Percentiles rank a stretch among this genome's conserved stretches.
These are phyloP conservation scores for Penicillium malachiteum DNA, from an alignment of 495 filamentous ascomycete species.

Conservation along the genomic window DNA sequence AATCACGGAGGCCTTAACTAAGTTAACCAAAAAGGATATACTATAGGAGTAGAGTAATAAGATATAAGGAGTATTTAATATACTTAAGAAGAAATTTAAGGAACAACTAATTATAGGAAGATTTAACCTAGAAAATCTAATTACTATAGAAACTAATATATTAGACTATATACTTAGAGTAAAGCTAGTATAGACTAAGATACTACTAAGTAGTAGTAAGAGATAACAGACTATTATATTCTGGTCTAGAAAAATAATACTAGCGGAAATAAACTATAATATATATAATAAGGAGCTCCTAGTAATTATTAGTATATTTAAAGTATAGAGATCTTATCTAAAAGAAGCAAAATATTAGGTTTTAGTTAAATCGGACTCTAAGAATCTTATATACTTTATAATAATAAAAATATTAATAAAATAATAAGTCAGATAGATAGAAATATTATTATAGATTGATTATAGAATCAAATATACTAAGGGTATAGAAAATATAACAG, in stretches of 20 bases:
- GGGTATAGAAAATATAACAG: constrained; percentile 14
- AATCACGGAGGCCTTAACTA: background rate
- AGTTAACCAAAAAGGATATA: constrained; percentile 10
- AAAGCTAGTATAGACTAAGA: no score
- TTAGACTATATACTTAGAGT: constrained; percentile 7
- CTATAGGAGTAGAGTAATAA: constrained; percentile 7
- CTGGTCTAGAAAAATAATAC: constrained; percentile 22
- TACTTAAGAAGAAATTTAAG: constrained; percentile 7
- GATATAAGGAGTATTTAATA: constrained; percentile 6
- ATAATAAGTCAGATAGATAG: constrained; percentile 11
- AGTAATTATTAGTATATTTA: constrained; percentile 24
- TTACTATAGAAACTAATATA: constrained; percentile 15
- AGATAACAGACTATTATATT: no score
- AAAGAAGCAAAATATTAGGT: constrained; percentile 13
- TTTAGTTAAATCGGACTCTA: constrained; percentile 17
- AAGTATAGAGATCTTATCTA: constrained; percentile 27
- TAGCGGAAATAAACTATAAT: constrained; percentile 31
- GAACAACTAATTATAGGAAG: background rate
- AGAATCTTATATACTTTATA: constrained; percentile 21
- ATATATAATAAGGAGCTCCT: constrained; percentile 33
- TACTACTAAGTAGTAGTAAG: no score
- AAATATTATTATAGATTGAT: constrained; percentile 11
- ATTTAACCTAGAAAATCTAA: constrained; percentile 9
- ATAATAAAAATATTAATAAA: constrained; percentile 14
- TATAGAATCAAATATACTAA: constrained; percentile 16